These are phyloP conservation scores for Mycena rebaudengoi DNA, from an alignment of 768 basidiomycete genomes.

Conservation along the genomic window DNA sequence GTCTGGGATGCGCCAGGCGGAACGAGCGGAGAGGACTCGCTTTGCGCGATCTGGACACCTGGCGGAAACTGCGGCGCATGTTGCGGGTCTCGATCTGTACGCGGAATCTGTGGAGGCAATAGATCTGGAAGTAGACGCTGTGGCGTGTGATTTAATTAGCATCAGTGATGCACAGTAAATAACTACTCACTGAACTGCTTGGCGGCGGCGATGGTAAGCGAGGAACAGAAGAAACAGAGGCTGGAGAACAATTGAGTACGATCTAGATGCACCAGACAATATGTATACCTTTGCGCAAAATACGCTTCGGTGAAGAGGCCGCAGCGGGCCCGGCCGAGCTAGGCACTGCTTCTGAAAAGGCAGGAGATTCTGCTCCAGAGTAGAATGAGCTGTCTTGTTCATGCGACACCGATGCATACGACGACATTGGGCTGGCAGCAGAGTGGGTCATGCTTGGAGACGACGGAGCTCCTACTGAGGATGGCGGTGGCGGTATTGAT, in stretches of 20 bases:
- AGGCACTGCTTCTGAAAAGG: slow-evolving; percentile 70
- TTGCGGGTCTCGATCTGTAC: not conserved
- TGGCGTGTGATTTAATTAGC: not conserved
- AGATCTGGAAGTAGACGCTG: slow-evolving; percentile 10
- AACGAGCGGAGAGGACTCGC: slow-evolving; percentile 51
- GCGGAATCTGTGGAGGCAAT: not conserved
- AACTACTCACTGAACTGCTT: slow-evolving; percentile 46
- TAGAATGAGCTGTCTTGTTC: slow-evolving; percentile 76
- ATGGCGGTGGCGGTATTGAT: slow-evolving; percentile 41
- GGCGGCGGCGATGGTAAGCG: slow-evolving; percentile 50
- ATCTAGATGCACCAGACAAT: slow-evolving; percentile 23
- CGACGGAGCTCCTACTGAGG: slow-evolving; percentile 54
- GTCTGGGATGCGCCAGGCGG: slow-evolving; percentile 28
- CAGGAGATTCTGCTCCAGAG: slow-evolving; percentile 79
- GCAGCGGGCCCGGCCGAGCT: slow-evolving; percentile 52
- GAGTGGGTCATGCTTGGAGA: slow-evolving; percentile 89
- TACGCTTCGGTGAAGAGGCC: slow-evolving; percentile 68
- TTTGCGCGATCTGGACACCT: slow-evolving; percentile 65
- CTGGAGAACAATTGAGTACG: slow-evolving; percentile 36
- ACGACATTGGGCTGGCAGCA: slow-evolving; percentile 83
- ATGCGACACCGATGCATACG: slow-evolving; percentile 72
- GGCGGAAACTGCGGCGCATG: slow-evolving; percentile 66
- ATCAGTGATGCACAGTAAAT: not conserved
- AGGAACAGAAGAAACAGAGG: slow-evolving; percentile 54
- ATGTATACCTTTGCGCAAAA: slow-evolving; percentile 54